These are phyloP conservation scores for Colletotrichum nymphaeae DNA, from an alignment of 2,329 filamentous ascomycete species.

Conservation along the genomic window DNA sequence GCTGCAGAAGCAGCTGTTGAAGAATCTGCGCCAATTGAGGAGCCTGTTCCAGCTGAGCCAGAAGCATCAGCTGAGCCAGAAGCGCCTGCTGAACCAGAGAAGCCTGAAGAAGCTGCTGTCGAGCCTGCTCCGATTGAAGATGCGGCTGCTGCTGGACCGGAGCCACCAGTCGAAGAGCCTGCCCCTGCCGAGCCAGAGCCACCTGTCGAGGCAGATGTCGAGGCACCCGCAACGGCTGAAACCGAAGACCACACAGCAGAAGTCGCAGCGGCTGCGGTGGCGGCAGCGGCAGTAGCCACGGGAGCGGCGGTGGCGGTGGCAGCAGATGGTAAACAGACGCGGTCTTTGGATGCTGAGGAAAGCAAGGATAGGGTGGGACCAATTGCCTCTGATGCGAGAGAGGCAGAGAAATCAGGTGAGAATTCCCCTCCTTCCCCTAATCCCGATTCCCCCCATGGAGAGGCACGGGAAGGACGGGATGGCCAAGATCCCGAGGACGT, in stretches of 20 bases:
- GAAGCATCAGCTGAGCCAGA: not conserved
- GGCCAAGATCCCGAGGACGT: constrained; percentile 3
- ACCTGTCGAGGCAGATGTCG: not conserved
- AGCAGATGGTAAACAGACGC: constrained; percentile 17
- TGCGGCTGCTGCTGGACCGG: not conserved
- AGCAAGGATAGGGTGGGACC: constrained; percentile 36
- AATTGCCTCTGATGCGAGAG: constrained; percentile 22
- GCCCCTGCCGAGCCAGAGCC: not conserved
- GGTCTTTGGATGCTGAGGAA: constrained; percentile 34
- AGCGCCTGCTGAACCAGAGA: not conserved
- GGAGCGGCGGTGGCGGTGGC: not conserved
- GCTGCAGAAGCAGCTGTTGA: not conserved
- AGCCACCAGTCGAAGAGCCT: not conserved
- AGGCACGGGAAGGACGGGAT: constrained; percentile 33
- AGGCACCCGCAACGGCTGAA: not conserved
- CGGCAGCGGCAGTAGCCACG: not conserved
- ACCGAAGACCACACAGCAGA: not conserved
- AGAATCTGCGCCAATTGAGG: no score
- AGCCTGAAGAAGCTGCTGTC: not conserved
- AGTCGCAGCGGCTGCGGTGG: not conserved
- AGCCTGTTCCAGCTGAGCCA: not conserved
- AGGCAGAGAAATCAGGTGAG: constrained; percentile 43
- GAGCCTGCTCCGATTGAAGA: not conserved
- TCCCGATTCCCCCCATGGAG: constrained; percentile 39
- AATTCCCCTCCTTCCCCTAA: constrained; percentile 42